Percentiles rank a stretch among this genome's conserved stretches.
phyloP scores from a whole-genome alignment of 2,329 filamentous ascomycete species.

The Chlorencoelia australis region DNA sequence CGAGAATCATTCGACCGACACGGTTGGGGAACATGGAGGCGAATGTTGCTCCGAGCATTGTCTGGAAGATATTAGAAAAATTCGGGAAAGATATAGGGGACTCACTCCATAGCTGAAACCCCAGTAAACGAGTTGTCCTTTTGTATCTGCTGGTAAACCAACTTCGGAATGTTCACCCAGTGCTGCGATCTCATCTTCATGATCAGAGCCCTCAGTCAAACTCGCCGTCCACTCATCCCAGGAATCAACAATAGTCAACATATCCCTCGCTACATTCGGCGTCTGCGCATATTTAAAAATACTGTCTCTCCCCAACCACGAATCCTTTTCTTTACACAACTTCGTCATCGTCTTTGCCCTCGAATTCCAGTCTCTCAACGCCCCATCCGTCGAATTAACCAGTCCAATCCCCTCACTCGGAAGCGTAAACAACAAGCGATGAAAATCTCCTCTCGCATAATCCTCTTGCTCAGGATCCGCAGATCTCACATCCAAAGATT shows the following conservation, averaged over 20 bases:
- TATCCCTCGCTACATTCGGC: conserved; percentile 28
- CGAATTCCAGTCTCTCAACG: conserved; percentile 36
- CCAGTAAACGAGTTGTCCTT: conserved; percentile 32
- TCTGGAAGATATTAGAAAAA: conserved; percentile 9
- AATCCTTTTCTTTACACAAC: conserved; percentile 30
- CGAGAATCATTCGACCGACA: conserved; percentile 33
- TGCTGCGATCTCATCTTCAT: not conserved
- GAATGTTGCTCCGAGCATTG: conserved; percentile 33
- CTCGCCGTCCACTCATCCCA: conserved; percentile 23
- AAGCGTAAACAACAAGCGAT: conserved; percentile 14
- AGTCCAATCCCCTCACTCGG: conserved; percentile 27
- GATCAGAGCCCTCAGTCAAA: not conserved
- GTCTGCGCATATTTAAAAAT: conserved; percentile 25
- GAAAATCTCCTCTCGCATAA: conserved; percentile 32
- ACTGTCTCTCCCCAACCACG: conserved; percentile 18
- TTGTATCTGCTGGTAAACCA: conserved; percentile 9
- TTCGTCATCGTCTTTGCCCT: conserved; percentile 34
- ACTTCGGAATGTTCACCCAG: not conserved
- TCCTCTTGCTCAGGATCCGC: conserved; percentile 12
- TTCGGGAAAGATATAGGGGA: not conserved
- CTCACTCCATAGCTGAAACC: conserved; percentile 38
- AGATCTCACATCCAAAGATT: conserved; percentile 19
- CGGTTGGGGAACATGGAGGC: conserved; percentile 35
- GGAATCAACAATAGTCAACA: conserved; percentile 28
- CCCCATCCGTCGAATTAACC: conserved; percentile 37